Evolutionary conservation across 306 rosid species (phyloP), one percentile per base, ranked within the genome.

Genomic region (Inga leiocalycina): DNA sequence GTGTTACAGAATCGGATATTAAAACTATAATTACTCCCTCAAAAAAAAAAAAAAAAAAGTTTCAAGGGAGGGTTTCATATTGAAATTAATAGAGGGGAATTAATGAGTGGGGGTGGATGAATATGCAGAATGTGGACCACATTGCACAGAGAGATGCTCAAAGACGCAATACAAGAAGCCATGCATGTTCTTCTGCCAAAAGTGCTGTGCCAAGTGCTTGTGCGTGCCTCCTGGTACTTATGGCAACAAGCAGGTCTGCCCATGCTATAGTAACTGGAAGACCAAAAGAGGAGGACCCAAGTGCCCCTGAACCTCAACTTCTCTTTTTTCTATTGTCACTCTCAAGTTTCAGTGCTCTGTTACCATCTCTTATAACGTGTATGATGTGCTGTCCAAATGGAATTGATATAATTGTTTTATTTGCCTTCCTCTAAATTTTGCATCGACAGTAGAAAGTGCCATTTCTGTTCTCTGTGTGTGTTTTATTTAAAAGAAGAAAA

Each of bases 221-320:
- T 92, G 98, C 80, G 98, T 92, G 56, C 97, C 98, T 73, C 93
- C 92, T 1, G 97, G 98, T 20, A 85, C 92, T 34, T 93, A 91
- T 49, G 94, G 97, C 56, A 92, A 93, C 86, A 93, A 93, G 82
- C 90, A 90, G 64, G 77, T 81, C 3, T 93, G 97, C 70, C 97
- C 98, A 67, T 91, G 98, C 89, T 93, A 93, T 77, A 86, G 92
- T 74, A 87, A 92, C 78, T 90, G 98, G 98, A 93, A 93, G 91
- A 92, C 97, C 88, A 88, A 93, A 82, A 83, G 87, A 48, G 98
- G 97, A 80, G 98, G 97, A 14, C 98, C 98, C 79, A 93, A 93
- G 80, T 93, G 98, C 84, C 98, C 98, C 62, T 93, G 59, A 88
- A 72, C 7, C 2, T 44, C 68, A n/a, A 59, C 17, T 1, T 34